These are phyloP conservation scores for Aaosphaeria pasadenensis DNA, from an alignment of 2,329 filamentous ascomycete species.

Conservation along the genomic window DNA sequence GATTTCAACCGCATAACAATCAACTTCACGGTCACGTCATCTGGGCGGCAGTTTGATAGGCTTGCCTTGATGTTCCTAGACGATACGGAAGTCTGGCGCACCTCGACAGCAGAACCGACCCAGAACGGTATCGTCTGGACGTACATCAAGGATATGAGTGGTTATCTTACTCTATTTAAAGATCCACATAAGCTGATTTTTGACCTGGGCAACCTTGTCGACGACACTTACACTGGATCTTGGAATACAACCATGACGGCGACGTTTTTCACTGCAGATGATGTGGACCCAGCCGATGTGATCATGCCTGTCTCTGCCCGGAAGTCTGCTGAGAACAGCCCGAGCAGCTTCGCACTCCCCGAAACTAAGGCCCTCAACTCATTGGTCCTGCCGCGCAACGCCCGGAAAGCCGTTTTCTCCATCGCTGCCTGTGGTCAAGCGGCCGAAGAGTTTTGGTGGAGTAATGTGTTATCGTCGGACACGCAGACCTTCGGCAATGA, in stretches of 20 bases:
- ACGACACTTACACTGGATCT: slow-evolving; percentile 66
- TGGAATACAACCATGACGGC: slow-evolving; percentile 75
- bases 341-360: slow-evolving; percentile 69
- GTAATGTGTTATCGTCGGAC: slow-evolving; percentile 66
- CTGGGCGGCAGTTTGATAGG: slow-evolving; percentile 73
- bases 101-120: slow-evolving; percentile 78
- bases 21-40: slow-evolving; percentile 71
- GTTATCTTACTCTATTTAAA: slow-evolving; percentile 67
- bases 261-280: slow-evolving; percentile 60
- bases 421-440: slow-evolving; percentile 76
- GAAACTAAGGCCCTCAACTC: slow-evolving; percentile 57
- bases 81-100: slow-evolving; percentile 78
- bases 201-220: slow-evolving; percentile 66
- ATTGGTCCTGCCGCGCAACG: slow-evolving; percentile 64
- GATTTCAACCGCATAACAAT: slow-evolving; percentile 71
- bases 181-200: slow-evolving; percentile 72
- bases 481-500: slow-evolving; percentile 57
- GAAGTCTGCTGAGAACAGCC: slow-evolving; percentile 47
- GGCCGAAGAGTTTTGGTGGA: slow-evolving; percentile 83
- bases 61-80: slow-evolving; percentile 73
- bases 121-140: slow-evolving; percentile 69
- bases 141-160: slow-evolving; percentile 76
- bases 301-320: slow-evolving; percentile 65
- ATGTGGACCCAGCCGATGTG: slow-evolving; percentile 53
- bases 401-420: slow-evolving; percentile 67